Evolutionary conservation across 1,284 basidiomycete genomes (phyloP), one percentile per base, ranked within the genome.

Genomic region (Coniophora puteana): DNA sequence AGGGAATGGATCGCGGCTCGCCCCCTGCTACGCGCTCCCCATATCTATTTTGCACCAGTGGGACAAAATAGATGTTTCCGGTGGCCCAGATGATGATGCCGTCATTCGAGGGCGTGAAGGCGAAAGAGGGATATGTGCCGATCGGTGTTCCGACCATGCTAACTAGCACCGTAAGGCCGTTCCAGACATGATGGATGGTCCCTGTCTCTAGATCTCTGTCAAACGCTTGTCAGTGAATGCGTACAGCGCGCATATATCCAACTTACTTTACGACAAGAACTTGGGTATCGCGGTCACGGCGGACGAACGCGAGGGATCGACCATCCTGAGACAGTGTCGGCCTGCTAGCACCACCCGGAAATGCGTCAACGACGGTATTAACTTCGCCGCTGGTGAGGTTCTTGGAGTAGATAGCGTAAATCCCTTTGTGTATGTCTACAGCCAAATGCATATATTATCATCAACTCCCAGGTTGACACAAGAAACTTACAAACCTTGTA

Each of bases 121-220:
- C 69, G 51, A 82, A 87, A 1, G 81, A 79, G 0, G 84, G 83
- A 49, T 86, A 87, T 18, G 83, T 83, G 13, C 83, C 82, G 78
- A 84, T 84, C 0, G 83, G 80, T 5, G 83, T 78, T 8, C 76
- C 83, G 35, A 83, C 67, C 4, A 59, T 58, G n/a, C 69, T 68
- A 13, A 78, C 63, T 51, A 86, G 83, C 48, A 81, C 84, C 2
- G 71, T 78, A 22, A 87, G 68, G 0, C 81, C 83, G 39, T 84
- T 62, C 79, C 80, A 87, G n/a, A 78, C 59, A 50, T 86, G 62
- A 46, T 71, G 74, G 25, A 82, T 62, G 1, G 78, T 80, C 6
- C 83, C 84, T 2, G 78, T 81, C 27, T 67, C 54, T 8, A 87
- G 63, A 51, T 87, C 83, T 52, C 83, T 86, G 46, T 13, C n/a